Evolutionary conservation across 768 basidiomycete species (phyloP).

Genomic region (Leucosporidium scottii): DNA sequence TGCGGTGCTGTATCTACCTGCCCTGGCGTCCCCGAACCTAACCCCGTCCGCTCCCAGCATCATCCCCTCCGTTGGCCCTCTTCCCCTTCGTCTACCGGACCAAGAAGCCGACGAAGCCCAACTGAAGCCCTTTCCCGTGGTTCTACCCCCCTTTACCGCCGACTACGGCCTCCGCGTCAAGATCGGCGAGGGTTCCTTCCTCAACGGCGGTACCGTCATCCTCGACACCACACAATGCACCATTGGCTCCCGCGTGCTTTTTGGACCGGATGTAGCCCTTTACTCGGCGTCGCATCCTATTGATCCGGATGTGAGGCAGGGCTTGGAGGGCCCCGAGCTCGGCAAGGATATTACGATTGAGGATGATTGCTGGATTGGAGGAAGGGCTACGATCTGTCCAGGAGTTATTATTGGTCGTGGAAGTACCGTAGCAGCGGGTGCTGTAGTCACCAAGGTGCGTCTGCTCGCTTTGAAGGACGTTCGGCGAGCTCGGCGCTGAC

Average conservation of each 20-base stretch:
- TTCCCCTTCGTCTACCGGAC: conserved; percentile 8
- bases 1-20: too few species aligned
- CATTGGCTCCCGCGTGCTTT: conserved; percentile 40
- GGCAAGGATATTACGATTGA: conserved; percentile 41
- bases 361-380: conserved; percentile 45
- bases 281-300: conserved; percentile 27
- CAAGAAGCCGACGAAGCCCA: conserved; percentile 22
- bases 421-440: conserved; percentile 40
- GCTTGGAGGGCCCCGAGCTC: conserved; percentile 39
- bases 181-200: neutral
- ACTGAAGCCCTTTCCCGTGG: conserved; percentile 8
- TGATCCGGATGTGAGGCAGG: conserved; percentile 35
- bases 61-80: conserved; percentile 7
- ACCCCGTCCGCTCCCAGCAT: neutral
- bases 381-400: conserved; percentile 36
- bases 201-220: conserved; percentile 20
- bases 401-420: conserved; percentile 43
- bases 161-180: conserved; percentile 16
- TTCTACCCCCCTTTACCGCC: conserved; percentile 20
- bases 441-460: conserved; percentile 40
- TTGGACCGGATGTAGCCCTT: conserved; percentile 40
- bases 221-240: conserved; percentile 34
- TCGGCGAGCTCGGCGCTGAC: neutral
- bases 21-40: too few species aligned
- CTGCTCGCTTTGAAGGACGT: too few species aligned